Conservation (phyloP, 345 rosid genomes). For the Gossypium thurberi region DNA sequence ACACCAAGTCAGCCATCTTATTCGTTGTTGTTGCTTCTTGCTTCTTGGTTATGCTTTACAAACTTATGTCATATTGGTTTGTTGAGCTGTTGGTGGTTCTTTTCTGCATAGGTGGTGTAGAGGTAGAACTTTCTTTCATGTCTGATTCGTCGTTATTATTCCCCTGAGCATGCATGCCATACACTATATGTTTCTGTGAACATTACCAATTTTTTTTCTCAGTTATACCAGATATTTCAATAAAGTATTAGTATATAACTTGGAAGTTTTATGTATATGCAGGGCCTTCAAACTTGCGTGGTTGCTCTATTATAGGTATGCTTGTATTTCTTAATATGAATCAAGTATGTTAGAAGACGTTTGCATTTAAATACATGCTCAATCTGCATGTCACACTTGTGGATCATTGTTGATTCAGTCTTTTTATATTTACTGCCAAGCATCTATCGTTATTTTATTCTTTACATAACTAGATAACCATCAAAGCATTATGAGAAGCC, state of each 20-base stretch:
- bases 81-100: constrained; percentile 89
- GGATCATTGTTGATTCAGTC: constrained; percentile 2
- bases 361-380: background rate
- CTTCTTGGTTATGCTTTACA: constrained; percentile 83
- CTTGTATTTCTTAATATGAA: constrained; percentile 1
- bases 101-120: constrained; percentile 96
- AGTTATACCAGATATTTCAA: background rate
- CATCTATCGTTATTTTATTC: background rate
- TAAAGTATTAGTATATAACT: constrained; percentile 3
- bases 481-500: background rate
- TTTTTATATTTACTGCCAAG: background rate
- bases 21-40: constrained; percentile 87
- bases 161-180: background rate
- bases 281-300: constrained; percentile 98
- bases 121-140: constrained; percentile 42
- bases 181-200: background rate
- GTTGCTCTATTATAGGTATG: constrained; percentile 82
- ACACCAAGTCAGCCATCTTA: constrained; percentile 62
- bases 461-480: background rate
- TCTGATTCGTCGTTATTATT: background rate
- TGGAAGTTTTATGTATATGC: constrained; percentile 25
- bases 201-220: background rate
- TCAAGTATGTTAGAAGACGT: background rate
- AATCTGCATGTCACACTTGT: constrained; percentile 1
- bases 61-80: constrained; percentile 88